These are phyloP conservation scores for Colletotrichum noveboracense DNA, from an alignment of 2,329 filamentous ascomycete genomes.

Conservation along the genomic window DNA sequence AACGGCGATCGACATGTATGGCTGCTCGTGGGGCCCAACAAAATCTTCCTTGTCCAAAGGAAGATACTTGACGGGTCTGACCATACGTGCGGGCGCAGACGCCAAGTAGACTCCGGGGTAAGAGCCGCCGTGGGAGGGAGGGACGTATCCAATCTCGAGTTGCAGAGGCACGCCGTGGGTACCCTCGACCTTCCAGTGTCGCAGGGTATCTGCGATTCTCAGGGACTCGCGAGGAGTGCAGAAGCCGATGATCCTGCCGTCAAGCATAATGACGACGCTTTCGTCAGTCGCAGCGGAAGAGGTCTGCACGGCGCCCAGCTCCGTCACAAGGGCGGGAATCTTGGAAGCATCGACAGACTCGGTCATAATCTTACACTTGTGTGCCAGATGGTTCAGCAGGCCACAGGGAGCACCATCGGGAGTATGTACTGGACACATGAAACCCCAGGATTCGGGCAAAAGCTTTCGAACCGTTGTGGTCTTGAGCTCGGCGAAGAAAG, in stretches of 20 bases:
- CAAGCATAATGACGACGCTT: constrained; percentile 87
- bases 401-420: constrained; percentile 96
- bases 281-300: constrained; percentile 83
- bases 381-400: constrained; percentile 90
- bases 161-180: constrained; percentile 79
- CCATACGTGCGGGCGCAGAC: constrained; percentile 84
- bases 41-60: constrained; percentile 85
- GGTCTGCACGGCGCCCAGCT: constrained; percentile 78
- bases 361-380: constrained; percentile 92
- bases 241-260: constrained; percentile 89
- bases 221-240: constrained; percentile 85
- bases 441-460: constrained; percentile 96
- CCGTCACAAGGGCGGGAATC: constrained; percentile 74
- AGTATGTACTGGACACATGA: constrained; percentile 95
- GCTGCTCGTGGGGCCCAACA: constrained; percentile 93
- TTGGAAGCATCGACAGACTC: constrained; percentile 74
- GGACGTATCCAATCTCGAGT: constrained; percentile 91
- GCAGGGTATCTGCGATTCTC: constrained; percentile 82
- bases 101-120: constrained; percentile 97
- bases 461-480: constrained; percentile 97
- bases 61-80: constrained; percentile 90
- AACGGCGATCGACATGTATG: constrained; percentile 97
- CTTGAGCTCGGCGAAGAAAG: constrained; percentile 97
- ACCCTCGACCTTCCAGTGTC: constrained; percentile 95
- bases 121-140: constrained; percentile 86